Evolutionary conservation across 768 basidiomycete species (phyloP), one percentile per base, ranked within the genome.

Genomic region (Daedaleopsis nitida): DNA sequence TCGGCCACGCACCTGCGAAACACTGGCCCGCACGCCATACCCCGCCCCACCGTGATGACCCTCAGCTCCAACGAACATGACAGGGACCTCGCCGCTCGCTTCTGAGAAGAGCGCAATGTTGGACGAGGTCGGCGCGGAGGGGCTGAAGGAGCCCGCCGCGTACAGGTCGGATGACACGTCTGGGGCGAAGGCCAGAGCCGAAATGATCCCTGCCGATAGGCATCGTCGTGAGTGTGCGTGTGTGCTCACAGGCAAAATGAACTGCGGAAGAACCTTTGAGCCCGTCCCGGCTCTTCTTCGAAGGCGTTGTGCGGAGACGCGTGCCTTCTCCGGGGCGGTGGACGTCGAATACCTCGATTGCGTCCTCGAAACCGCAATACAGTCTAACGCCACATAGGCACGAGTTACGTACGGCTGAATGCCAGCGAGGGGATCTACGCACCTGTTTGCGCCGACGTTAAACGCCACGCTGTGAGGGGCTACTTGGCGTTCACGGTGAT

Each of bases 401-500:
- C 39, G 24, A 43, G 38, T 61, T 48, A 56, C 52, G 57, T 60
- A 58, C 24, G 17, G 5, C 10, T 13, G n/a, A 42, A 14, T 16
- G 44, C 37, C 27, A 16, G 53, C 27, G 17, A n/a, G 35, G 5
- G 42, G 49, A 37, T 42, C 32, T 14, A 67, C 80, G 56, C 58
- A 94, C 94, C 81, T 88, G 38, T 86, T 78, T 0, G 84, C 86
- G 5, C 82, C 75, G 1, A 80, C 72, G 66, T 92, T 91, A 74
- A 97, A 98, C 0, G 88, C 81, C 60, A 98, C 78, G 65, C 86
- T 85, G 57, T 94, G 89, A 0, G 96, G 95, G 0, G 93, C 94
- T 43, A 97, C 79, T 56, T 92, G 86, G 35, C 95, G 83, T 75
- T 98, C 96, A n/a, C 90, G 80, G 68, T 98, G 96, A 72, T 98